Evolutionary conservation across 179 eudicot genomes (phyloP), one percentile per base, ranked within the genome.

Genomic region (Nepenthes alata): DNA sequence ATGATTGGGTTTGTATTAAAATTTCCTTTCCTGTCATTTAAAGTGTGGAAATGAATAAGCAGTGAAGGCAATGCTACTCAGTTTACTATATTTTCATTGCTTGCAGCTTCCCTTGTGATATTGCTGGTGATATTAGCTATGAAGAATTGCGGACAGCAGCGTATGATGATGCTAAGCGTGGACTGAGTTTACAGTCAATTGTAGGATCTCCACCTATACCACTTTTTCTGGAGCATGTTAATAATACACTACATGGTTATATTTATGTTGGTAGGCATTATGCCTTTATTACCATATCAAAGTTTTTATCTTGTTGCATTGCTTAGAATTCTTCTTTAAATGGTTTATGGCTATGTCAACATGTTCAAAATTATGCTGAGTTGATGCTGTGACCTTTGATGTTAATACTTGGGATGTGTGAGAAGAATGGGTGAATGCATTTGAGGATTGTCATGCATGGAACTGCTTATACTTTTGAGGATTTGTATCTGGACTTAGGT

Each of bases 131-230:
- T 76, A 53, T 85, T 54, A 89, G 98, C 78, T 82, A 56, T 53
- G 98, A 93, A 71, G 98, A 93, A 65, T 70, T 93, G 74, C 81
- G 87, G 62, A 95, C 91, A 65, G 74, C 70, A 47, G 98, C 96
- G 16, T 93, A 93, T 70, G 84, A 75, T 75, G 97, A 87, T 52
- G 93, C 87, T 38, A 89, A 77, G 72, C 80, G 73, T 49, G 98
- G 98, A 54, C 62, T 79, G 69, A 64, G 67, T 74, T 68, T 93
- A 70, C 95, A 74, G 74, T 81, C 83, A 65, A 89, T 89, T 76
- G 98, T 93, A 79, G 83, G 95, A 13, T 37, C 59, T 45, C 60
- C 16, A 35, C 44, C 37, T 61, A 12, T 53, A 34, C 34, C 60
- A 34, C 62, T 60, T 45, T 12, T 60, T 39, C 53, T 50, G 53